Percentiles rank a stretch among this genome's conserved stretches.
Conservation (phyloP, 805 yeast species). For the Metschnikowia borealis region DNA sequence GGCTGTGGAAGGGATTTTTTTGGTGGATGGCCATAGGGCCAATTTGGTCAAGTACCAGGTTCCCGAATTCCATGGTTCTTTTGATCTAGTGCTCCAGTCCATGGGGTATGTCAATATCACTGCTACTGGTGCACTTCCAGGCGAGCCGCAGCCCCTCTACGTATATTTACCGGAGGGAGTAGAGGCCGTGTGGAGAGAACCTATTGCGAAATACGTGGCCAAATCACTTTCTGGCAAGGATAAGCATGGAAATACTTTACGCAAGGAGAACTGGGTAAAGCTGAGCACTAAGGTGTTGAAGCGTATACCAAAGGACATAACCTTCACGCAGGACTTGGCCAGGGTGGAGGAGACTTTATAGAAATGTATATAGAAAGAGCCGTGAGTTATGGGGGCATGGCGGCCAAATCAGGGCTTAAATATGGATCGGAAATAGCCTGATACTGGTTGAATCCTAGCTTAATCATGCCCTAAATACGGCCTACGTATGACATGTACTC, state of each 20-base stretch:
- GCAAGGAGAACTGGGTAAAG: slow-evolving; percentile 20
- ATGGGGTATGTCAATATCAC: slow-evolving; percentile 59
- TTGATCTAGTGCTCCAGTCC: slow-evolving; percentile 63
- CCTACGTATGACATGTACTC: too few species aligned
- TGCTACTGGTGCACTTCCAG: slow-evolving; percentile 48
- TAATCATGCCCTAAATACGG: too few species aligned
- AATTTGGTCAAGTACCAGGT: slow-evolving; percentile 37
- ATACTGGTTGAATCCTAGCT: too few species aligned
- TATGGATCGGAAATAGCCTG: too few species aligned
- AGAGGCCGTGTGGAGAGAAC: slow-evolving; percentile 51
- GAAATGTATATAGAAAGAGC: neutral
- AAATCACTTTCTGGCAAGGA: slow-evolving; percentile 33
- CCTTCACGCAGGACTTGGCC: neutral
- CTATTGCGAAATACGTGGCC: slow-evolving; percentile 40
- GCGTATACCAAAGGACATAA: slow-evolving; percentile 15
- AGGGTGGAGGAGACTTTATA: neutral
- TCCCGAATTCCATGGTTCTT: slow-evolving; percentile 67
- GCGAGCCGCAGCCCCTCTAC: slow-evolving; percentile 25
- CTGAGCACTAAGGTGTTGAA: slow-evolving; percentile 20
- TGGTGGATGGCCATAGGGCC: slow-evolving; percentile 9
- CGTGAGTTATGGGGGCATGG: neutral
- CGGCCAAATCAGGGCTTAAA: too few species aligned
- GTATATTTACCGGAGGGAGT: slow-evolving; percentile 55
- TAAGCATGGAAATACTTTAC: slow-evolving; percentile 19
- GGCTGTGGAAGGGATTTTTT: slow-evolving; percentile 19